Base-by-base conservation (phyloP, 2,329 filamentous ascomycete species). In the Phialocephala subalpina region DNA sequence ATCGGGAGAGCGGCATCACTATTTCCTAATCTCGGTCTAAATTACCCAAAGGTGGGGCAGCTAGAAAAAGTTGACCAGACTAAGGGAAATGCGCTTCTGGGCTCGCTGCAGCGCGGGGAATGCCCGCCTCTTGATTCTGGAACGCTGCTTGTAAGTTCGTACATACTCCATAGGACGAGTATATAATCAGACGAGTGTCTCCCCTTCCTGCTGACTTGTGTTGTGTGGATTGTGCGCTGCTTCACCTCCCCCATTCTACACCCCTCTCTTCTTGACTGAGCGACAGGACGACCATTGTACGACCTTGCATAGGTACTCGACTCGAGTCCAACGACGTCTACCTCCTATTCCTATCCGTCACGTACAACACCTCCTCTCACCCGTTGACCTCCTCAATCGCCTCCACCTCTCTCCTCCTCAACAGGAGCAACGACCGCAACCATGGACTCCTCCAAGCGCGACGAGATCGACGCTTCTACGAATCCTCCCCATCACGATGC, bases 371-470 rank as follows among this genome's bases (percentile, higher is more conserved):
- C 20, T 22, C 12, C 3, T 9, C 49, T n/a, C 12, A 53, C 49
- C 22, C 29, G 12, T 11, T 53, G n/a, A n/a, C n/a, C n/a, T n/a
- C n/a, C n/a, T n/a, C n/a, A n/a, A n/a, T n/a, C n/a, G n/a, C n/a
- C 22, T 11, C 12, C 49, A 5, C 3, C 14, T 16, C 11, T 18
- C 14, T 52, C 11, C n/a, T 49, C 11, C 20, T 3, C n/a, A 20
- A 56, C 52, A 33, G 7, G 25, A 56, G 25, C 18, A 20, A 3
- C 47, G 18, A 18, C 29, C 58, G 16, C 45, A n/a, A 60, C 22
- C 45, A 66, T 66, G 64, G 64, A n/a, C n/a, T n/a, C 52, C 14
- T 14, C 59, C 59, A 67, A 60, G 49, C 14, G 25, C 42, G 62
- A 67, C 58, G 36, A 49, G 11, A 67, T 64, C 58, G 45, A 45